Evolutionary conservation across 192 early-diverging fungal species (phyloP).

Genomic region (Rhizophagus prolifer): DNA sequence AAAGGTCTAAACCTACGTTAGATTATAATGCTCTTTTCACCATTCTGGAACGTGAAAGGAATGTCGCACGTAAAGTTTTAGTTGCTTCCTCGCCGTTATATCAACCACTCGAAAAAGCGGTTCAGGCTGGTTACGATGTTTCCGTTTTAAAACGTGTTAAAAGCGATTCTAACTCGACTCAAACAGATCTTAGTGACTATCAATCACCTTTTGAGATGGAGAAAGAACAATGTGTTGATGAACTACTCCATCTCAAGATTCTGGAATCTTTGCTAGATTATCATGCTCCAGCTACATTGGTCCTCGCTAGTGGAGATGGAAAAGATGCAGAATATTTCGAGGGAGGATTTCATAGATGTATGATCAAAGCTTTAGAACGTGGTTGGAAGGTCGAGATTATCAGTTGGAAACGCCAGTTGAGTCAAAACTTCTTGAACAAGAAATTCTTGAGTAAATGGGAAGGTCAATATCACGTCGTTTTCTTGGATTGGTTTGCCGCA

Average conservation of each 20-base stretch:
- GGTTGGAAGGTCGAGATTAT: conserved; percentile 51
- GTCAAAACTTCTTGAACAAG: conserved; percentile 28
- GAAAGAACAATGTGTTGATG: conserved; percentile 49
- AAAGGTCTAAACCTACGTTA: conserved; percentile 31
- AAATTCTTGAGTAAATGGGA: conserved; percentile 29
- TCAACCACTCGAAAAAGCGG: conserved; percentile 40
- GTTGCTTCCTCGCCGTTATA: conserved; percentile 45
- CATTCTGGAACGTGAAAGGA: conserved; percentile 34
- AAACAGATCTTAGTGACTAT: not conserved
- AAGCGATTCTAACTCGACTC: conserved; percentile 17
- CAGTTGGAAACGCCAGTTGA: conserved; percentile 48
- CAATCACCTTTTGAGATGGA: conserved; percentile 8
- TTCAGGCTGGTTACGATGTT: conserved; percentile 38
- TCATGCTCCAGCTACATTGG: conserved; percentile 42
- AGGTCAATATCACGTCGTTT: conserved; percentile 26
- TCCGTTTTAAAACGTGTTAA: conserved; percentile 39
- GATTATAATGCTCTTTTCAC: conserved; percentile 38
- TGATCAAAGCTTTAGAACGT: conserved; percentile 40
- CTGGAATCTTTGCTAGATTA: conserved; percentile 43
- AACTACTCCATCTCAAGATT: conserved; percentile 50
- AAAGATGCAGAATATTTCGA: conserved; percentile 48
- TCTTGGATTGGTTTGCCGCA: conserved; percentile 34
- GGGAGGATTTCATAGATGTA: conserved; percentile 40
- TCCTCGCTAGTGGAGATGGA: conserved; percentile 46
- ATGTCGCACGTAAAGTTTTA: conserved; percentile 35